Evolutionary conservation across 176 grass and related monocot species (phyloP).

Genomic region (Coix lacrymajobi): DNA sequence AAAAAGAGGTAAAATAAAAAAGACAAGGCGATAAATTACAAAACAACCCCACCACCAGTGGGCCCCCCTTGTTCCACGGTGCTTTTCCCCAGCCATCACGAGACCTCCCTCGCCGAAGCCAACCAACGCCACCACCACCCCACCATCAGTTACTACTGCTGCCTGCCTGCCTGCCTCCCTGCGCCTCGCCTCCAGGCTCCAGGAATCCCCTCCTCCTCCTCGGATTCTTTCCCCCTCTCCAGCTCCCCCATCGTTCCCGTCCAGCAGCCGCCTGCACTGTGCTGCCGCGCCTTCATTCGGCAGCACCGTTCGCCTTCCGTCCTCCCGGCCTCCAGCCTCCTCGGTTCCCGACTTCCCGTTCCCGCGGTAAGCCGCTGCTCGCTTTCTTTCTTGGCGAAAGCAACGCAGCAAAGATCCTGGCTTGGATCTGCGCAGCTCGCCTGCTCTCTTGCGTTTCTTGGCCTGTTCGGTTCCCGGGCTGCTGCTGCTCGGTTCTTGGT

Average conservation of each 20-base stretch:
- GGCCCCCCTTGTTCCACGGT: conserved; percentile 19
- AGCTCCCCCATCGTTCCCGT: neutral
- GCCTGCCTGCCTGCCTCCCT: neutral
- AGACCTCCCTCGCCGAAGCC: conserved; percentile 30
- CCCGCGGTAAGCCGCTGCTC: conserved; percentile 24
- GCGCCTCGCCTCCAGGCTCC: conserved; percentile 14
- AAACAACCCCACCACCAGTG: conserved; percentile 21
- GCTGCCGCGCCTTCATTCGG: neutral
- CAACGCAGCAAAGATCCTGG: conserved; percentile 22
- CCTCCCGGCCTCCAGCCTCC: neutral
- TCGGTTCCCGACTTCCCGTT: too few species aligned
- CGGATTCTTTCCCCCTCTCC: conserved; percentile 28
- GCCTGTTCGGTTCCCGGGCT: neutral
- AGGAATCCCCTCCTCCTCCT: conserved; percentile 19
- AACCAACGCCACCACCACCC: conserved; percentile 30
- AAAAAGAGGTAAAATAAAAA: conserved; percentile 23
- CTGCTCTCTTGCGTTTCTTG: neutral
- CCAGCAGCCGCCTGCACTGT: conserved; percentile 13
- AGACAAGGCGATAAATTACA: conserved; percentile 42
- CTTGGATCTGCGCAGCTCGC: conserved; percentile 34
- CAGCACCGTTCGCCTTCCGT: neutral
- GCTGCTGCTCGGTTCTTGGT: conserved; percentile 10
- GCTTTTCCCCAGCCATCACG: conserved; percentile 59
- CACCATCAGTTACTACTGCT: conserved; percentile 30
- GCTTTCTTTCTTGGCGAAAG: neutral